phyloP scores from a whole-genome alignment of 108 stramenopile species.

The Skeletonema menzelii region DNA sequence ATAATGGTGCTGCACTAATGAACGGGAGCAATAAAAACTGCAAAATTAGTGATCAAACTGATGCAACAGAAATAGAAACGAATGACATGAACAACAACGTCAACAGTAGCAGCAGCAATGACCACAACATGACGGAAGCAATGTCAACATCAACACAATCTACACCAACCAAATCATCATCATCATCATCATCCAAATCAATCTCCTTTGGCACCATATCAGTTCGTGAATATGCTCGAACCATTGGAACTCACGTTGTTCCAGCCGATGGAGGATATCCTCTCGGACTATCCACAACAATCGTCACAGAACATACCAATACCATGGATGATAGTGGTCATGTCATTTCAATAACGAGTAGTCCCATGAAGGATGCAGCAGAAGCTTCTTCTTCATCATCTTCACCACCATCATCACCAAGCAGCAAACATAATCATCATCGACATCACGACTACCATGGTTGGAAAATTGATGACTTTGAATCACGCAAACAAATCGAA shows the following conservation, averaged over 20 bases:
- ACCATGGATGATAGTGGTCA: background rate
- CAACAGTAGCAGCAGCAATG: background rate
- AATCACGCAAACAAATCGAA: constrained; percentile 57
- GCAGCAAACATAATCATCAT: constrained; percentile 3
- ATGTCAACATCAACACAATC: background rate
- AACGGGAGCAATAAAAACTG: constrained; percentile 1
- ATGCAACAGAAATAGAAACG: background rate
- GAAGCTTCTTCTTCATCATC: background rate
- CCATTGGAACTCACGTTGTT: constrained; percentile 62
- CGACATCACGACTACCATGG: constrained; percentile 11
- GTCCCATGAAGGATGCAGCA: constrained; percentile 4
- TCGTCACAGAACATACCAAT: constrained; percentile 25
- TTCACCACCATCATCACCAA: background rate
- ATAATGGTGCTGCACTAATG: background rate
- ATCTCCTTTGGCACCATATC: constrained; percentile 49
- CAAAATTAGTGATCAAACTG: background rate
- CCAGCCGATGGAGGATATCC: constrained; percentile 87
- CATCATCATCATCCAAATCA: constrained; percentile 23
- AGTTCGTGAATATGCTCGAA: constrained; percentile 47
- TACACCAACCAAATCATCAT: constrained; percentile 12
- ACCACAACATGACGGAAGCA: background rate
- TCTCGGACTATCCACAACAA: constrained; percentile 54
- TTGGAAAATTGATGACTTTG: constrained; percentile 64
- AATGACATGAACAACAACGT: background rate
- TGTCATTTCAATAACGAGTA: background rate